These are phyloP conservation scores for Diplodia corticola DNA, from an alignment of 2,329 filamentous ascomycete species.

Conservation along the genomic window DNA sequence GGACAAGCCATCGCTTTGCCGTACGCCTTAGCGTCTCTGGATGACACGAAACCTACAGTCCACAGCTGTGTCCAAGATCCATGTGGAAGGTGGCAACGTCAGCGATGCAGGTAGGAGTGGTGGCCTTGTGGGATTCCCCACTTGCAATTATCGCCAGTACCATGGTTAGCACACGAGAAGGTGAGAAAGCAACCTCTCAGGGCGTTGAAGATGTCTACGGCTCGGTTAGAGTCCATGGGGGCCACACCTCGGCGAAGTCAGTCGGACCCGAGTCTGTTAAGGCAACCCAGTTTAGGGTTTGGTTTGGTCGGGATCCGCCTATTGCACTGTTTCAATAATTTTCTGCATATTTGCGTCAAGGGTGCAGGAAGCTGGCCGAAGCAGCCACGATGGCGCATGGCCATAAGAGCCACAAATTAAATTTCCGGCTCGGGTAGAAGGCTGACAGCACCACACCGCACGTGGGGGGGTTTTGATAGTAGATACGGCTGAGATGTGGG, in stretches of 20 bases:
- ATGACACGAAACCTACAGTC: background rate
- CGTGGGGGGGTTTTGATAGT: background rate
- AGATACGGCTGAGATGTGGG: background rate
- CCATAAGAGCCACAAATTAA: background rate
- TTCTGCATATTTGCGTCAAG: background rate
- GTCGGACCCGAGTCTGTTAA: background rate
- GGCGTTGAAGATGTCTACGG: background rate
- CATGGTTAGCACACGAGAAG: background rate
- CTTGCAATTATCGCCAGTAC: background rate
- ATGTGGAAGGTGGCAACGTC: background rate
- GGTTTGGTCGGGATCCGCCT: background rate
- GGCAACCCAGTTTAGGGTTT: background rate
- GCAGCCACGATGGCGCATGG: background rate
- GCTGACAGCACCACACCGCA: background rate
- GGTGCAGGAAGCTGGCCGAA: background rate
- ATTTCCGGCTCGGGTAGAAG: background rate
- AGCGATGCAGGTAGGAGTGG: background rate
- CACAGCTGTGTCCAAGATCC: background rate
- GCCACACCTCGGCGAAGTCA: background rate
- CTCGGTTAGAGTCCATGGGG: background rate
- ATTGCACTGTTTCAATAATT: constrained; percentile 2
- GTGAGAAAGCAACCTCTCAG: background rate
- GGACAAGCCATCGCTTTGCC: background rate
- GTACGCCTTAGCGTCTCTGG: background rate
- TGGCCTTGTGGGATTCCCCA: background rate